phyloP scores from a whole-genome alignment of 106 monocot species.

The Posidonia australis region DNA sequence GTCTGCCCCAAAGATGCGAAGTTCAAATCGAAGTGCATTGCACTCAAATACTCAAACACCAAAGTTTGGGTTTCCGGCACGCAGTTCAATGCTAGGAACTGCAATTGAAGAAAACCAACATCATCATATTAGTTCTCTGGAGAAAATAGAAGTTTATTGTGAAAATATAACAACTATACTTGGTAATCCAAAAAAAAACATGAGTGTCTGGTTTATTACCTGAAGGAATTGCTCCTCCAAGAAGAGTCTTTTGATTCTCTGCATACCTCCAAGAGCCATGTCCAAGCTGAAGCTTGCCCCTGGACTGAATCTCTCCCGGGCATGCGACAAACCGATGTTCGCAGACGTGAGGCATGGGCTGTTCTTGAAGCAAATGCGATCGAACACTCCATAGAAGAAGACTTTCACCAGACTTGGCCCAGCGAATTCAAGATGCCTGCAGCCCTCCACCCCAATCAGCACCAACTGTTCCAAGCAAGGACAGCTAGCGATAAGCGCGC shows the following conservation, averaged over 20 bases:
- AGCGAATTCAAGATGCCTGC: not conserved
- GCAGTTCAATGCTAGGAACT: not conserved
- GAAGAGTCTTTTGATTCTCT: not conserved
- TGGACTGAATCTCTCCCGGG: not conserved
- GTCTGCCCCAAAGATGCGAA: not conserved
- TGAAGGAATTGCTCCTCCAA: conserved; percentile 5
- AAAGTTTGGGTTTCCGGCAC: not conserved
- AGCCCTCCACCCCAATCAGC: not conserved
- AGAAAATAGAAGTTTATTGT: not conserved
- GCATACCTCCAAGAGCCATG: not conserved
- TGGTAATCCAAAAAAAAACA: no score
- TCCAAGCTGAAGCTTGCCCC: not conserved
- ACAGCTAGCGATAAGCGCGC: not conserved
- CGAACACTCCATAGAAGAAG: not conserved
- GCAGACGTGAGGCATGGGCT: not conserved
- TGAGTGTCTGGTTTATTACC: not conserved
- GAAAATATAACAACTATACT: no score
- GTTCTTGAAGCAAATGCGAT: not conserved
- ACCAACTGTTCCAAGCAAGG: conserved; percentile 1
- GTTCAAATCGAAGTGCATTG: conserved; percentile 3
- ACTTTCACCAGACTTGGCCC: not conserved
- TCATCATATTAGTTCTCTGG: not conserved
- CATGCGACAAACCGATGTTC: not conserved
- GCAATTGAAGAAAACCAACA: not conserved
- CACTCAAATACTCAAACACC: not conserved